A percentile compares a stretch with the other conserved stretches of the same genome.
phyloP scores from a whole-genome alignment of 495 filamentous ascomycete species.

The Xylaria grammica region DNA sequence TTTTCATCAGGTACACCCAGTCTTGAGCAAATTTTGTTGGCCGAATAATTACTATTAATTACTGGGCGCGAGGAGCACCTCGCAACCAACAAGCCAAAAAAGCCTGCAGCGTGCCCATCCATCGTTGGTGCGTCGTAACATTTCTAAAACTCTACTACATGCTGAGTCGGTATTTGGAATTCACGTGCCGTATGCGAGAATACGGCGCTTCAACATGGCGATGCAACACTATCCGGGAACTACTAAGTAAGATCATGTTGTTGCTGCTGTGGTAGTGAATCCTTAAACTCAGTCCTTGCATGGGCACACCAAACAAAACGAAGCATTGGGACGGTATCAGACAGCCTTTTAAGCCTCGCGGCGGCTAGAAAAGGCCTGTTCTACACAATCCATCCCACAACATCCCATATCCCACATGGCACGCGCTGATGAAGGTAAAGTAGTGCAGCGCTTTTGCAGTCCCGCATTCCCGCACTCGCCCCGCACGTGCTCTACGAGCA shows the following conservation, averaged over 20 bases:
- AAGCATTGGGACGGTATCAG: neutral
- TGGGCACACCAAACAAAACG: conserved; percentile 7
- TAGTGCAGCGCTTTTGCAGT: too few species aligned
- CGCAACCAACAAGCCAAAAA: conserved; percentile 11
- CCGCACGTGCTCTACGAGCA: too few species aligned
- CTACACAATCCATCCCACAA: too few species aligned
- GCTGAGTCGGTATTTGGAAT: conserved; percentile 21
- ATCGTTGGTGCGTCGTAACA: conserved; percentile 7
- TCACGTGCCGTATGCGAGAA: conserved; percentile 11
- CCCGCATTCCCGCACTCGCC: too few species aligned
- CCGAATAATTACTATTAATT: conserved; percentile 24
- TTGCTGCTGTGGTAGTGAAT: neutral
- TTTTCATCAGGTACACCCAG: neutral
- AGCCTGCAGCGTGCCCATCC: neutral
- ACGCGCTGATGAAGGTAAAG: too few species aligned
- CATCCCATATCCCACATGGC: too few species aligned
- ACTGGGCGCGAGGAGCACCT: conserved; percentile 18
- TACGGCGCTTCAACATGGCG: conserved; percentile 1
- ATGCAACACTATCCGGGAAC: neutral
- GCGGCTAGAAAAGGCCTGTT: neutral
- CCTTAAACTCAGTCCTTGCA: neutral
- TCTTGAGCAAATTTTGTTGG: conserved; percentile 9
- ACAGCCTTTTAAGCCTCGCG: neutral
- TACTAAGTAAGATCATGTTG: neutral
- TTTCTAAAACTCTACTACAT: conserved; percentile 11